phyloP scores from a whole-genome alignment of 139 green algal genomes.

The Micractinium conductrix region DNA sequence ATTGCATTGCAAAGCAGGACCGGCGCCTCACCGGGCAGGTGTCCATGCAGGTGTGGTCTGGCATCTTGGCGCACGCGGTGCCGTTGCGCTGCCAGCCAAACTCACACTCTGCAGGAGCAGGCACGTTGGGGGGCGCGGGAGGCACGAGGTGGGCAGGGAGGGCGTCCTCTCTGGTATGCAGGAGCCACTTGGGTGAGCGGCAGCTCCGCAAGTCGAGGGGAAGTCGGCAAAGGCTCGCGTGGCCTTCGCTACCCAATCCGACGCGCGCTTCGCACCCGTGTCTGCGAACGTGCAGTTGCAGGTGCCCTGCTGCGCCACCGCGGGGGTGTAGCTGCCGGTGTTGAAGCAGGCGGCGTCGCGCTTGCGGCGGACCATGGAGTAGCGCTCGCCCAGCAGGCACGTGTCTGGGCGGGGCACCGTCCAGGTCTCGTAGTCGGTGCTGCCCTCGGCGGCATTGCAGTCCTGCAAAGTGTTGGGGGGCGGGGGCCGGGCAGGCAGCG shows the following conservation, averaged over 20 bases:
- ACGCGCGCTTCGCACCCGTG: conserved; percentile 2
- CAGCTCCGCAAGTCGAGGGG: too few relatives aligned
- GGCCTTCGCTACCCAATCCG: too few relatives aligned
- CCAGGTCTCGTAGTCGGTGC: conserved; percentile 61
- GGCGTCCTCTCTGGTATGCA: background rate
- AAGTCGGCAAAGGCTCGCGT: too few relatives aligned
- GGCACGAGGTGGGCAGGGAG: background rate
- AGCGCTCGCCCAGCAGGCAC: conserved; percentile 53
- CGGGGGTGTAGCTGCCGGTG: conserved; percentile 55
- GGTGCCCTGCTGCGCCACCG: conserved; percentile 18
- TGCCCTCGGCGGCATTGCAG: conserved; percentile 31
- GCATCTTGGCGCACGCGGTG: conserved; percentile 8
- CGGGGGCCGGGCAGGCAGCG: too few relatives aligned
- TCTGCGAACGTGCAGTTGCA: conserved; percentile 69
- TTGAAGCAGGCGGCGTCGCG: conserved; percentile 71
- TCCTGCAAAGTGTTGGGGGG: conserved; percentile 35
- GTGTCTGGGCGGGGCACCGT: background rate
- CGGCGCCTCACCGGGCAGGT: conserved; percentile 55
- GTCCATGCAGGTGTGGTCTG: conserved; percentile 16
- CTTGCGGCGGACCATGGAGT: conserved; percentile 59
- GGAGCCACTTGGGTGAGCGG: too few relatives aligned
- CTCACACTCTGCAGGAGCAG: conserved; percentile 71
- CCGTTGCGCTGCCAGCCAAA: conserved; percentile 67
- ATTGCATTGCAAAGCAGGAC: too few relatives aligned
- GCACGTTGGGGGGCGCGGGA: background rate